phyloP scores from a whole-genome alignment of 768 basidiomycete species.

The Mrakia blollopis region DNA sequence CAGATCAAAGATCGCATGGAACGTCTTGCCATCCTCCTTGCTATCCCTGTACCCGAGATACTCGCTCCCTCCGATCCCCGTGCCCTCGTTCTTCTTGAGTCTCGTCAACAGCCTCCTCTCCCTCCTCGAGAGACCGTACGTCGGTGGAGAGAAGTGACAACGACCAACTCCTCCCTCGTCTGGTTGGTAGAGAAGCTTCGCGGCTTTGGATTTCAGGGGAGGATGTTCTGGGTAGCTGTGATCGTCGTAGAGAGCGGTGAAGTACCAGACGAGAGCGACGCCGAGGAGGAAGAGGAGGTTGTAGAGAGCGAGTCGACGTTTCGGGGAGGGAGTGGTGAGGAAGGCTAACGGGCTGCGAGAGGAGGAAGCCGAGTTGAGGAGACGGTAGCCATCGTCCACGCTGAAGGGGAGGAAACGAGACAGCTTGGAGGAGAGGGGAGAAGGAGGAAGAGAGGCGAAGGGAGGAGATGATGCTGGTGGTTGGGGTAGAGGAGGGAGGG shows the following conservation, averaged over 20 bases:
- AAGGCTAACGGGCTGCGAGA: neutral
- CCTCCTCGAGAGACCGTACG: conserved; percentile 8
- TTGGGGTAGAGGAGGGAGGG: neutral
- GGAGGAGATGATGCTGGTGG: neutral
- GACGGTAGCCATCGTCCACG: conserved; percentile 3
- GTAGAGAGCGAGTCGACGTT: neutral
- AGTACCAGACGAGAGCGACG: neutral
- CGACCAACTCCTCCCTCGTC: neutral
- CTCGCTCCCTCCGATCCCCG: neutral
- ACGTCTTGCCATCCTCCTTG: neutral
- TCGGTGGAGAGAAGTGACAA: conserved; percentile 23
- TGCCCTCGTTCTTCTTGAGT: neutral
- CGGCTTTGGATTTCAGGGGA: neutral
- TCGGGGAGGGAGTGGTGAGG: neutral
- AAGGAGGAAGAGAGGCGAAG: neutral
- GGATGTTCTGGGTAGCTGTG: neutral
- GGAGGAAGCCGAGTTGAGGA: neutral
- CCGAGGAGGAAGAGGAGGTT: neutral
- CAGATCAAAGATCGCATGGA: conserved; percentile 45
- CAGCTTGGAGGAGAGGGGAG: neutral
- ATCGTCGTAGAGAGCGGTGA: conserved; percentile 7
- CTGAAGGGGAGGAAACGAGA: neutral
- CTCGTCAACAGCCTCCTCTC: conserved; percentile 3
- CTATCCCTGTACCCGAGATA: neutral
- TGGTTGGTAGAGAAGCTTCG: conserved; percentile 9